Evolutionary conservation across 1,139 yeast genomes (phyloP).

Genomic region (Sugiyamaella sp.): DNA sequence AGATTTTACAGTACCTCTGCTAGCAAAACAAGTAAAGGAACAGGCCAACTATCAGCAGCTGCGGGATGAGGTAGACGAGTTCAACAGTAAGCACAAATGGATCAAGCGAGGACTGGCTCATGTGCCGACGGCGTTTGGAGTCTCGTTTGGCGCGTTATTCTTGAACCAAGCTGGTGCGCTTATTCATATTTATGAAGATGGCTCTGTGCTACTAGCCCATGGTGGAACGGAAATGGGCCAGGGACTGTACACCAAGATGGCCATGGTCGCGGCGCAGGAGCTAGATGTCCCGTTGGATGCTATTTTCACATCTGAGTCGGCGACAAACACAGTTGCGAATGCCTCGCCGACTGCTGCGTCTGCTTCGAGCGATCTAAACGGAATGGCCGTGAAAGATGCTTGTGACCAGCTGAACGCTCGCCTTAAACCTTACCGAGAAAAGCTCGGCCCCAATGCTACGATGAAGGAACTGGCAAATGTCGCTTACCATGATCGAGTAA

Average conservation of each 20-base stretch:
- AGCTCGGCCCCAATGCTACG: slow-evolving; percentile 44
- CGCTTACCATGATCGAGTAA: slow-evolving; percentile 49
- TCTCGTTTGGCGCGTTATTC: slow-evolving; percentile 49
- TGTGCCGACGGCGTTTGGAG: slow-evolving; percentile 51
- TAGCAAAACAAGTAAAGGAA: slow-evolving; percentile 85
- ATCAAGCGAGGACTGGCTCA: slow-evolving; percentile 50
- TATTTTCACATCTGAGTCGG: slow-evolving; percentile 49
- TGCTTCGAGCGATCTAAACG: slow-evolving; percentile 51
- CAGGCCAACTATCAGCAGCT: slow-evolving; percentile 53
- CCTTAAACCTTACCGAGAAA: slow-evolving; percentile 44
- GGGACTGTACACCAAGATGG: slow-evolving; percentile 53
- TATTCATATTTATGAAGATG: slow-evolving; percentile 51
- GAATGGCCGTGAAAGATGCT: slow-evolving; percentile 51
- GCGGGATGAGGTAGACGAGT: slow-evolving; percentile 44
- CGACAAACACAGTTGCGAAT: slow-evolving; percentile 51
- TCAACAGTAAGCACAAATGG: slow-evolving; percentile 47
- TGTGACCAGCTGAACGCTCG: slow-evolving; percentile 49
- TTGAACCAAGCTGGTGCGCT: slow-evolving; percentile 53
- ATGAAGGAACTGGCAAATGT: slow-evolving; percentile 46
- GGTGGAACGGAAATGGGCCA: slow-evolving; percentile 57
- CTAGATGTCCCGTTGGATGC: slow-evolving; percentile 46
- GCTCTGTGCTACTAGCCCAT: slow-evolving; percentile 48
- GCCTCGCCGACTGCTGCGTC: slow-evolving; percentile 53
- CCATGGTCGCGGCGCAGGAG: slow-evolving; percentile 49
- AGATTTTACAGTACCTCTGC: slow-evolving; percentile 57